Evolutionary conservation across 2,329 filamentous ascomycete species (phyloP).

Genomic region (Aureobasidium pullulans): DNA sequence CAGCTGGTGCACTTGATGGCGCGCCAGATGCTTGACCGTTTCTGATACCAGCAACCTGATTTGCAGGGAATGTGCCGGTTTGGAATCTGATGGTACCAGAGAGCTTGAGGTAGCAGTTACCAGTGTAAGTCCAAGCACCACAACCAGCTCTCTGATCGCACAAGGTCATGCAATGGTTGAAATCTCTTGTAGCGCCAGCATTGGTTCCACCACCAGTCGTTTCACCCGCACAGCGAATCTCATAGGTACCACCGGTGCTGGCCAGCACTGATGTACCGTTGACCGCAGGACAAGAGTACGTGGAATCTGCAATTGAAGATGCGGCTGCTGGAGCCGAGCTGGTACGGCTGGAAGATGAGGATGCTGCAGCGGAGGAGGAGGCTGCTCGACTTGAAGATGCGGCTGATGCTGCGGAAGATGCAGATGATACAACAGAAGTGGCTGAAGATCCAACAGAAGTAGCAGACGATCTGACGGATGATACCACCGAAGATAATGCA

Average conservation of each 20-base stretch:
- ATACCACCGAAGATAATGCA: too few species aligned
- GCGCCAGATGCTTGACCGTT: not conserved
- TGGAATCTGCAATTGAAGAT: not conserved
- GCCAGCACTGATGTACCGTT: not conserved
- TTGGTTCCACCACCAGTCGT: too few species aligned
- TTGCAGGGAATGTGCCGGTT: not conserved
- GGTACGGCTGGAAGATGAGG: not conserved
- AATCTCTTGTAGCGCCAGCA: not conserved
- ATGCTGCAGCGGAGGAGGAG: not conserved
- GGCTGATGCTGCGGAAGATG: not conserved
- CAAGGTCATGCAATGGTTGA: conserved; percentile 17
- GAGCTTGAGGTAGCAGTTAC: not conserved
- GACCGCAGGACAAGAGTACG: conserved; percentile 10
- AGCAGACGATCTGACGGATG: too few species aligned
- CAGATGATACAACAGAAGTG: not conserved
- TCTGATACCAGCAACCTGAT: not conserved
- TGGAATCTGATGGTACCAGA: not conserved
- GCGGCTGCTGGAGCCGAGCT: not conserved
- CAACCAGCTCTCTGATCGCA: conserved; percentile 18
- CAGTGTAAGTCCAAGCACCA: conserved; percentile 18
- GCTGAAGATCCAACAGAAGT: not conserved
- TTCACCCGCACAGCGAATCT: not conserved
- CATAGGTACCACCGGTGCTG: conserved; percentile 7
- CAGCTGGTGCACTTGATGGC: not conserved
- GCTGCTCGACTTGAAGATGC: not conserved